phyloP scores from a whole-genome alignment of 495 filamentous ascomycete species.

The Aspergillus saccharolyticus region DNA sequence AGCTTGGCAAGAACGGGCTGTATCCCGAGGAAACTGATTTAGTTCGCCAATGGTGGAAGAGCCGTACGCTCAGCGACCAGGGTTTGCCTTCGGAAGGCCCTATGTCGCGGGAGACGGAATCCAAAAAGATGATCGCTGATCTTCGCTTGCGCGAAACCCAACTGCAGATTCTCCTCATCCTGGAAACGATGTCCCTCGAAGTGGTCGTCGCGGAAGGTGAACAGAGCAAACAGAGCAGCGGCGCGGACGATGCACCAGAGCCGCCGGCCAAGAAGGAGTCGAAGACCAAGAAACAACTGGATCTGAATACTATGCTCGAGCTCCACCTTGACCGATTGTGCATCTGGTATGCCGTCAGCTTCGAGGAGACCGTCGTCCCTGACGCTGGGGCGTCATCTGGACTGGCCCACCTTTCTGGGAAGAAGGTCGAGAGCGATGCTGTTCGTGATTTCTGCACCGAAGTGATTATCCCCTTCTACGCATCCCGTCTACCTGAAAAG shows the following conservation, averaged over 20 bases:
- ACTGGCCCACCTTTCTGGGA: constrained; percentile 31
- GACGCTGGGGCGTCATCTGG: constrained; percentile 30
- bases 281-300: constrained; percentile 48
- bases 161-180: constrained; percentile 81
- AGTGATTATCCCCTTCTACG: constrained; percentile 90
- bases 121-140: constrained; percentile 55
- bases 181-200: constrained; percentile 81
- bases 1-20: constrained; percentile 68
- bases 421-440: constrained; percentile 50
- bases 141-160: constrained; percentile 76
- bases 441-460: constrained; percentile 82
- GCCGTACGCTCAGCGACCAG: constrained; percentile 39
- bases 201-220: constrained; percentile 27
- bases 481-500: constrained; percentile 72
- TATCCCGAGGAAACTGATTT: constrained; percentile 73
- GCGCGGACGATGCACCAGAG: constrained; percentile 26
- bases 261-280: constrained; percentile 34
- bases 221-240: constrained; percentile 18
- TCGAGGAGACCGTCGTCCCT: constrained; percentile 41
- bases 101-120: constrained; percentile 47
- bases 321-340: constrained; percentile 84
- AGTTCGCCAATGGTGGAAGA: constrained; percentile 74
- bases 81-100: constrained; percentile 24
- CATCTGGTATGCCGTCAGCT: constrained; percentile 85
- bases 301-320: constrained; percentile 66